phyloP scores from a whole-genome alignment of 805 yeast species.

The fission yeast (Schizosaccharomyces pombe) region ASM294v3 CU329670.1:3883501-3884000 shows the following conservation, averaged over 20 bases:
- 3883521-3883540: no score
- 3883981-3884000: constrained; percentile 21
- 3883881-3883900: constrained; percentile 47
- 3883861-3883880: constrained; percentile 56
- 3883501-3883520: no score
- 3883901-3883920: constrained; percentile 48
- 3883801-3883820: constrained; percentile 27
- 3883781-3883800: constrained; percentile 24
- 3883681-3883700: constrained; percentile 69
- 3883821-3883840: constrained; percentile 36
- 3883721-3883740: constrained; percentile 25
- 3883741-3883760: constrained; percentile 66
- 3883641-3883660: constrained; percentile 47
- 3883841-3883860: constrained; percentile 19
- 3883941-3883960: constrained; percentile 71
- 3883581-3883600: no score
- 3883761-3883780: constrained; percentile 16
- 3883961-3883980: constrained; percentile 53
- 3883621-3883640: no score
- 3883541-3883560: no score
- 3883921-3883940: constrained; percentile 61
- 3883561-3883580: no score
- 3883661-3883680: constrained; percentile 58
- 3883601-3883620: no score
- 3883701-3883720: constrained; percentile 76